phyloP scores from a whole-genome alignment of 2,329 filamentous ascomycete species.

The Orbilia quercus region DNA sequence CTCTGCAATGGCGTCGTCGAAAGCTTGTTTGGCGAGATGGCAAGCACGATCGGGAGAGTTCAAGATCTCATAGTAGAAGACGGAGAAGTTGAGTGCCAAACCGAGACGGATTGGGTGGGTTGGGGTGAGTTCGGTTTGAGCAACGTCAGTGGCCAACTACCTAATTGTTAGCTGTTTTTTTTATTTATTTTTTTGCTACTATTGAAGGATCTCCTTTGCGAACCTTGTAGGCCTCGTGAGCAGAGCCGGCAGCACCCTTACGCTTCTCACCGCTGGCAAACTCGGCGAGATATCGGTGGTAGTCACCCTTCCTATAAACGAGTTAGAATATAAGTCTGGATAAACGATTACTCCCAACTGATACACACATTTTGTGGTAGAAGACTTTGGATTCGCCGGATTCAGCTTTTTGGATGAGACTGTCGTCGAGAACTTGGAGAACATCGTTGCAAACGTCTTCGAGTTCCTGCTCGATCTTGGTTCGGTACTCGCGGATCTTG shows the following conservation, averaged over 20 bases:
- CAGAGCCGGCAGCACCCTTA: slow-evolving; percentile 92
- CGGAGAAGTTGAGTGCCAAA: slow-evolving; percentile 93
- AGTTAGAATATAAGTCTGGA: slow-evolving; percentile 18
- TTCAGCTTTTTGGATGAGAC: slow-evolving; percentile 92
- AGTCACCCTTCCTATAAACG: slow-evolving; percentile 90
- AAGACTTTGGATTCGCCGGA: slow-evolving; percentile 99
- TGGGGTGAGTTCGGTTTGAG: slow-evolving; percentile 86
- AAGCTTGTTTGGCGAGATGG: slow-evolving; percentile 95
- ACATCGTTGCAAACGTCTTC: slow-evolving; percentile 98
- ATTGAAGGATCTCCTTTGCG: slow-evolving; percentile 33
- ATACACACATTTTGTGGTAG: slow-evolving; percentile 96
- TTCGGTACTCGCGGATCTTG: slow-evolving; percentile 97
- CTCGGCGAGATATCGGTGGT: slow-evolving; percentile 98
- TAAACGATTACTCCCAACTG: not conserved
- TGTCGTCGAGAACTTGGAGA: slow-evolving; percentile 90
- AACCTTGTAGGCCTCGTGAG: slow-evolving; percentile 94
- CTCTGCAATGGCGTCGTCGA: slow-evolving; percentile 98
- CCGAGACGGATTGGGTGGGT: slow-evolving; percentile 94
- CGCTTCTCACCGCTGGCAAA: slow-evolving; percentile 94
- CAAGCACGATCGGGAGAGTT: slow-evolving; percentile 98
- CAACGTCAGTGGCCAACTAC: slow-evolving; percentile 83
- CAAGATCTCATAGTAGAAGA: slow-evolving; percentile 99
- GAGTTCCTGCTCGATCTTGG: slow-evolving; percentile 97
- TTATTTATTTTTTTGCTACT: not conserved
- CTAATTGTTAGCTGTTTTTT: slow-evolving; percentile 4